Conservation (phyloP, 78 protist genomes). For the Dictyostelium citrinum region DNA sequence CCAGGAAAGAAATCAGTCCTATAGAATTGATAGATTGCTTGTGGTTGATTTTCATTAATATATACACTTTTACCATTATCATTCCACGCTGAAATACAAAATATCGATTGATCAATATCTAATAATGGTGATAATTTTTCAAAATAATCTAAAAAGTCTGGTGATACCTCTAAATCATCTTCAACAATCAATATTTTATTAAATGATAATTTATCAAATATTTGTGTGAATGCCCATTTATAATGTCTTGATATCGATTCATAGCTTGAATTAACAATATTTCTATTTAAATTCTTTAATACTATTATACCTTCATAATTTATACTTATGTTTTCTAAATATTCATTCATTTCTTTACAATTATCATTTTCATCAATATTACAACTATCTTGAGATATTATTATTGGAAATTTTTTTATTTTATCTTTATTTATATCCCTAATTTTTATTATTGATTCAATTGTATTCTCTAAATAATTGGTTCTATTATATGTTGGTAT, state of each 20-base stretch:
- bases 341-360: background rate
- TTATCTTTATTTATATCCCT: background rate
- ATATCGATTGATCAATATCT: slow-evolving; percentile 46
- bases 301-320: background rate
- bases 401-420: slow-evolving; percentile 21
- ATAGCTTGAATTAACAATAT: background rate
- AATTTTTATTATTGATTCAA: background rate
- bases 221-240: slow-evolving; percentile 27
- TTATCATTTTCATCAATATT: background rate
- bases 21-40: slow-evolving; percentile 30
- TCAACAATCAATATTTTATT: slow-evolving; percentile 16
- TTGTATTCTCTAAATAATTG: background rate
- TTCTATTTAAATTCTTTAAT: background rate
- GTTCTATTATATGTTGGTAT: slow-evolving; percentile 56
- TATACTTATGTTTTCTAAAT: background rate
- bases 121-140: slow-evolving; percentile 75
- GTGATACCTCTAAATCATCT: slow-evolving; percentile 89
- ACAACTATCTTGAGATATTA: slow-evolving; percentile 57
- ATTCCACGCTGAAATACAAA: slow-evolving; percentile 91
- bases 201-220: slow-evolving; percentile 29
- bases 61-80: slow-evolving; percentile 84
- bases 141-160: slow-evolving; percentile 91
- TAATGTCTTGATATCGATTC: slow-evolving; percentile 49
- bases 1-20: slow-evolving; percentile 96
- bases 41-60: background rate